Base-by-base conservation (phyloP, 768 basidiomycete genomes). In the Porphyrellus cyaneotinctus region DNA sequence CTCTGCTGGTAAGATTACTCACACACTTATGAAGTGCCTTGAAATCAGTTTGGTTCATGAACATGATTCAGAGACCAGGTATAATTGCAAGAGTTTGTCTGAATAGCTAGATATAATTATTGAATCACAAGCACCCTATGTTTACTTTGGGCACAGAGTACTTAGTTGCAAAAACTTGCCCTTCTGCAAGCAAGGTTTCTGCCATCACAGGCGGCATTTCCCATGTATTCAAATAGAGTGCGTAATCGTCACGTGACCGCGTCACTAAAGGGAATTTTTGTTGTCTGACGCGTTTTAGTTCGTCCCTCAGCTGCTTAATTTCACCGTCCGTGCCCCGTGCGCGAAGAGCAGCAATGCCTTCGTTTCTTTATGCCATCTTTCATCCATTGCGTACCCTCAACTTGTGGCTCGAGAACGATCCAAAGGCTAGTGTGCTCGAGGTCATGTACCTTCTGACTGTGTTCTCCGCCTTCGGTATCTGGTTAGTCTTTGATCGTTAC, bases 381-480 rank as follows among this genome's bases (percentile, higher is more conserved):
- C 78, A 83, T 58, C 84, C 81, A 14, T 69, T 77, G 38, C 73
- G 78, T 47, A 78, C 78, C 22, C 72, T 78, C 53, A 79, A 75
- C 54, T 62, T 80, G 41, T 70, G 69, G 72, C 66, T 74, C 20
- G 78, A 76, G 58, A 72, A 76, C 52, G 78, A 78, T 52, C 73
- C 72, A 31, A 78, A 73, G 58, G 69, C 75, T 59, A 67, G 67
- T n/a, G 73, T 79, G 14, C 69, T 83, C 47, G 85, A 87, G 69
- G 75, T 85, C 43, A 56, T 87, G 45, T 87, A 85, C 70, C 78
- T 83, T 30, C 72, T 89, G 23, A 78, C 84, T 2, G 64, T 83
- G 26, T 88, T 87, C 74, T 82, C 90, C 57, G 87, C 80, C 35
- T 74, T 87, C 53, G 88, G 90, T 38, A 89, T 92, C 55, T 91